These are phyloP conservation scores for Zanthoxylum bungeanum DNA, from an alignment of 345 rosid species.

Conservation along the genomic window DNA sequence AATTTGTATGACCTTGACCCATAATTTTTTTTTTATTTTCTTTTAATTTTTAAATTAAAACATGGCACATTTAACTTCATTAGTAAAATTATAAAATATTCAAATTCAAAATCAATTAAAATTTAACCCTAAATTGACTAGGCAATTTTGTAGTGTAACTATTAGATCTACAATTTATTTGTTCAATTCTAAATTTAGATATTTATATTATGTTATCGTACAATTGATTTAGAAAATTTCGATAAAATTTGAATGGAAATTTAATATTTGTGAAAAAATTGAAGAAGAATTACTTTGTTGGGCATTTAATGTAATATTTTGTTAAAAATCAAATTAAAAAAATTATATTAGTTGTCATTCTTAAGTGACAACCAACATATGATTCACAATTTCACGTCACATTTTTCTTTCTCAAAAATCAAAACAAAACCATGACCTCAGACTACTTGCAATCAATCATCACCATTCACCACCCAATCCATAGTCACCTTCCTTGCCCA, in stretches of 20 bases:
- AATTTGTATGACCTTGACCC: neutral
- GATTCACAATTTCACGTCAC: neutral
- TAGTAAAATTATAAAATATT: neutral
- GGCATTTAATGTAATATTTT: neutral
- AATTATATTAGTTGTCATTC: conserved; percentile 9
- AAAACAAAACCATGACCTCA: neutral
- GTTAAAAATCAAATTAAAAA: too few relatives aligned
- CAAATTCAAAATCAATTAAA: neutral
- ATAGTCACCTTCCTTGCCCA: neutral
- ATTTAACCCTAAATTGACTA: neutral
- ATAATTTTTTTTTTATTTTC: neutral
- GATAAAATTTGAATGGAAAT: too few relatives aligned
- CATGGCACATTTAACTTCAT: neutral
- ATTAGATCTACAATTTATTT: neutral
- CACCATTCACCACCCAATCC: too few relatives aligned
- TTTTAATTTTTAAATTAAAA: neutral
- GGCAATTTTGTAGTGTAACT: neutral
- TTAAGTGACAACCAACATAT: conserved; percentile 20
- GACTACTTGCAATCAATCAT: neutral
- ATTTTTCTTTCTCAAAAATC: neutral
- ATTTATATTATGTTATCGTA: too few relatives aligned
- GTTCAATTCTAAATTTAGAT: neutral
- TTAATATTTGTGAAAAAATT: too few relatives aligned
- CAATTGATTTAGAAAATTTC: too few relatives aligned
- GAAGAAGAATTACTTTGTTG: neutral